Conservation (phyloP, 2,329 filamentous ascomycete genomes). For the Aspergillus nomiae region DNA sequence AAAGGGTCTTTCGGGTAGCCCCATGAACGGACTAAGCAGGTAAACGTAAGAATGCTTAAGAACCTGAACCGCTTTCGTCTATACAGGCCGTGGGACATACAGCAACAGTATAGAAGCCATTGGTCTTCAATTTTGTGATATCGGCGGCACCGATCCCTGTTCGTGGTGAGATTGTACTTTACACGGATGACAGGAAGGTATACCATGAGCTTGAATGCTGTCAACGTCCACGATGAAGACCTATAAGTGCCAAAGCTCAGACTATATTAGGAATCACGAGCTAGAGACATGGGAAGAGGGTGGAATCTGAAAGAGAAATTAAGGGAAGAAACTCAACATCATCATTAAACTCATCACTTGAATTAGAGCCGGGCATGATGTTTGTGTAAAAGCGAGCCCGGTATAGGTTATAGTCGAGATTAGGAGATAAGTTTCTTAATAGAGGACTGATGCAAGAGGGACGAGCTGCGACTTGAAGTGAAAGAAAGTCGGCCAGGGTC, state of each 20-base stretch:
- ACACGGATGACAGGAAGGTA: neutral
- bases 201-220: slow-evolving; percentile 65
- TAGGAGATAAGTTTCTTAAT: neutral
- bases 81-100: slow-evolving; percentile 39
- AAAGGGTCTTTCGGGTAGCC: slow-evolving; percentile 60
- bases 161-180: neutral
- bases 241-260: slow-evolving; percentile 35
- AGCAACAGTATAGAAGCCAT: slow-evolving; percentile 65
- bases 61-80: neutral
- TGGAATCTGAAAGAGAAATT: neutral
- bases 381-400: neutral
- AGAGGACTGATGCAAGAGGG: too few relatives aligned
- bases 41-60: slow-evolving; percentile 1
- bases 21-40: slow-evolving; percentile 57
- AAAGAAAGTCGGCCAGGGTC: neutral
- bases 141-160: slow-evolving; percentile 65
- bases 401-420: neutral
- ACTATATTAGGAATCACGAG: neutral
- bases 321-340: slow-evolving; percentile 43
- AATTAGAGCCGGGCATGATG: slow-evolving; percentile 55
- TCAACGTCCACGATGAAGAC: slow-evolving; percentile 67
- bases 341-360: slow-evolving; percentile 54
- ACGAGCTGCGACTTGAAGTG: neutral
- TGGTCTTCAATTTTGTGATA: slow-evolving; percentile 65
- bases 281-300: neutral